These are phyloP conservation scores for Nicotiana paniculata DNA, from an alignment of 257 asterid species.

Conservation along the genomic window DNA sequence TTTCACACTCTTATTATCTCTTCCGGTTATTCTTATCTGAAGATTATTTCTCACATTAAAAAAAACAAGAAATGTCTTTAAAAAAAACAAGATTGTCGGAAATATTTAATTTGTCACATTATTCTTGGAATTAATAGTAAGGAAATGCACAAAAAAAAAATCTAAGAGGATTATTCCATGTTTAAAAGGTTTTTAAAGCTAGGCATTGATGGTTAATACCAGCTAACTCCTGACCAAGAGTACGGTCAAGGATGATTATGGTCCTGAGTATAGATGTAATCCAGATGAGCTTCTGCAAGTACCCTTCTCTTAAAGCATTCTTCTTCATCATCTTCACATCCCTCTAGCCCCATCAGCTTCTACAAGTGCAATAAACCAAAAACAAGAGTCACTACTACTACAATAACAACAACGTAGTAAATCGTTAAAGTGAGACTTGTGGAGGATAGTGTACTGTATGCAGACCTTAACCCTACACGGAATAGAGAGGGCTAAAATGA, in stretches of 20 bases:
- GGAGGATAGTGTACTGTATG: too few species aligned
- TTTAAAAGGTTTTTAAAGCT: constrained; percentile 1
- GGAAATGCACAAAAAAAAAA: not conserved
- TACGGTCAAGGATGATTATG: constrained; percentile 32
- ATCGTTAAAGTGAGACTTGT: too few species aligned
- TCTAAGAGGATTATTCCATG: not conserved
- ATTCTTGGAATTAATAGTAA: too few species aligned
- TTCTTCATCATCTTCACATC: constrained; percentile 27
- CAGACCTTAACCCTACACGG: too few species aligned
- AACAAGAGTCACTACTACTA: not conserved
- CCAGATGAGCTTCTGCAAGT: constrained; percentile 61
- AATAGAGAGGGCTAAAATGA: too few species aligned
- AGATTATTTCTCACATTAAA: too few species aligned
- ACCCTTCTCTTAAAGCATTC: constrained; percentile 62
- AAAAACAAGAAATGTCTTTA: too few species aligned
- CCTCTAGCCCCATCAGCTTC: constrained; percentile 29
- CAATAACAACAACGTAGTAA: too few species aligned
- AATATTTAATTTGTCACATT: too few species aligned
- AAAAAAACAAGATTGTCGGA: too few species aligned
- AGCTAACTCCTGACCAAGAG: not conserved
- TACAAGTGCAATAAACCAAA: not conserved
- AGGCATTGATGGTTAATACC: not conserved
- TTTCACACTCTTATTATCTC: too few species aligned
- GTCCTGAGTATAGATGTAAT: constrained; percentile 72
- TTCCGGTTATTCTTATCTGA: too few species aligned